These are phyloP conservation scores for Smithsoniella earleae DNA, from an alignment of 163 green algal genomes.

Conservation along the genomic window DNA sequence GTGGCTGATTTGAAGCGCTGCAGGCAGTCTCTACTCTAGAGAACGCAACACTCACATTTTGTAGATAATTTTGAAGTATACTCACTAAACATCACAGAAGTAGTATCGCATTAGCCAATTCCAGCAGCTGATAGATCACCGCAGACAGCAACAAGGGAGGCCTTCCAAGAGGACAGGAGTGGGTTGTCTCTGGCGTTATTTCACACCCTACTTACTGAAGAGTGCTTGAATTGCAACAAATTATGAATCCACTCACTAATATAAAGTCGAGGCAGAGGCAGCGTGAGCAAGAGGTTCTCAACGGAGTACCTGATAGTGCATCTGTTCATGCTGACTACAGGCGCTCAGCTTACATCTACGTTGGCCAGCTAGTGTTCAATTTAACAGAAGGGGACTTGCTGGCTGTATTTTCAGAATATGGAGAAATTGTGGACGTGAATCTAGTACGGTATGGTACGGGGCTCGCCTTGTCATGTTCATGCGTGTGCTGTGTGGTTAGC, in stretches of 20 bases:
- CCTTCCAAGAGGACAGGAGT: too few relatives aligned
- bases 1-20: too few relatives aligned
- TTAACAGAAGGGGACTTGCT: slow-evolving; percentile 94
- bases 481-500: background rate
- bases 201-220: too few relatives aligned
- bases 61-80: too few relatives aligned
- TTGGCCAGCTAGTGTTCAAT: slow-evolving; percentile 76
- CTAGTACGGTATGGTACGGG: slow-evolving; percentile 48
- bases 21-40: too few relatives aligned
- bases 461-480: background rate
- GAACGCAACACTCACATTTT: too few relatives aligned
- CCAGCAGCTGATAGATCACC: too few relatives aligned
- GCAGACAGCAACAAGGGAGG: too few relatives aligned
- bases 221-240: too few relatives aligned
- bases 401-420: slow-evolving; percentile 94
- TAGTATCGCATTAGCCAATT: too few relatives aligned
- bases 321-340: slow-evolving; percentile 91
- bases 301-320: slow-evolving; percentile 63
- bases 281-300: slow-evolving; percentile 61
- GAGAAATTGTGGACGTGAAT: slow-evolving; percentile 92
- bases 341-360: slow-evolving; percentile 91
- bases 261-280: slow-evolving; percentile 91
- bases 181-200: too few relatives aligned
- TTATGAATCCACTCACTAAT: slow-evolving; percentile 81
- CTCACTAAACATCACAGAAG: too few relatives aligned